Evolutionary conservation across 805 yeast species (phyloP), one percentile per base, ranked within the genome.

Genomic region (Candida pseudoglaebosa): DNA sequence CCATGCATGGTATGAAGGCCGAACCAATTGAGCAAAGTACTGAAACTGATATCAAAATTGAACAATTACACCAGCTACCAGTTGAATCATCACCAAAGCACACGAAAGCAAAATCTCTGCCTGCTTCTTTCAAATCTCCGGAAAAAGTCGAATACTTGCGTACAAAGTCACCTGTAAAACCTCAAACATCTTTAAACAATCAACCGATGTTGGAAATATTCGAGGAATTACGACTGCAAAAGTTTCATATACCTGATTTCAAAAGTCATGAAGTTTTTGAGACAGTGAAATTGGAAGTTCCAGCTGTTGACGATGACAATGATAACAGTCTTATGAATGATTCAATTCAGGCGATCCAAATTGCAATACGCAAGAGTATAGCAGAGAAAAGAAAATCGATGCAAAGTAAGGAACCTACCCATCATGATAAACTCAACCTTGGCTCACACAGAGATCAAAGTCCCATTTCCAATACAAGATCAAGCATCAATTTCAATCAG

Each of bases 281-380:
- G 6, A 8, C 29, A 26, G 12, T 26, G 9, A 5, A 12, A 26
- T 15, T 13, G 7, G 29, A 26, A 13, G 13, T 17, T 18, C 18
- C 28, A n/a, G 24, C 14, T 34, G 22, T 7, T 14, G 38, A 26
- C 13, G 29, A 26, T 26, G 10, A 36, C 35, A 18, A 28, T 28
- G 20, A 30, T n/a, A 72, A 70, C 31, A n/a, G n/a, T n/a, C n/a
- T n/a, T n/a, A n/a, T n/a, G n/a, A n/a, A n/a, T n/a, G 66, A 63
- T 37, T 72, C 77, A 5, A 71, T 71, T 43, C 71, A 69, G 41
- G 73, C 73, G 0, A 71, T 71, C n/a, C 63, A 71, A 42, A 61
- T 65, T 4, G 70, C 74, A 2, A 70, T 72, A 6, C 48, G 75
- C 20, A 72, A 70, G 42, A 70, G 74, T 38, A 61, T 69, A 5